These are phyloP conservation scores for Taiwanofungus camphoratus DNA, from an alignment of 1,284 basidiomycete genomes.

Conservation along the genomic window DNA sequence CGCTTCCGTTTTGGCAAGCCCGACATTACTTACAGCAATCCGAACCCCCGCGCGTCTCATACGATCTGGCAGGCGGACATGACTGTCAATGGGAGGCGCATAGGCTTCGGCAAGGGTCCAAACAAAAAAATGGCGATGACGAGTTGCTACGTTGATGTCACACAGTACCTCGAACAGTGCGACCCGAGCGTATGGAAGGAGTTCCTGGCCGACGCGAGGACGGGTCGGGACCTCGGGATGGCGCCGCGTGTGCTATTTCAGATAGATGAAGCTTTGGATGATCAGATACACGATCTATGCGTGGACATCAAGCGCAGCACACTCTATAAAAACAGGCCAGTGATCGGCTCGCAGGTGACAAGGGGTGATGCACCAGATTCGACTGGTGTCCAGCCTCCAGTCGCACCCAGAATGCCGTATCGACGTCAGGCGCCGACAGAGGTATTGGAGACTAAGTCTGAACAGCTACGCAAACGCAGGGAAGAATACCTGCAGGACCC, in stretches of 20 bases:
- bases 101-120: constrained; percentile 70
- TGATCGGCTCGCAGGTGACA: constrained; percentile 18
- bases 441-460: constrained; percentile 50
- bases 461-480: constrained; percentile 48
- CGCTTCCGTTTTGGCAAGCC: constrained; percentile 79
- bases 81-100: constrained; percentile 72
- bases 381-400: background rate
- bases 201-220: constrained; percentile 55
- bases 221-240: constrained; percentile 64
- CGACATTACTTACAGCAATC: constrained; percentile 56
- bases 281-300: constrained; percentile 72
- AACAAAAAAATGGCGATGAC: constrained; percentile 77
- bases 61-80: constrained; percentile 76
- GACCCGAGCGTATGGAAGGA: constrained; percentile 78
- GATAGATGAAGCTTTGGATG: constrained; percentile 66
- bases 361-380: constrained; percentile 14
- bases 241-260: constrained; percentile 71
- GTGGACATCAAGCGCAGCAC: constrained; percentile 55
- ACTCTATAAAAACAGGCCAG: constrained; percentile 45
- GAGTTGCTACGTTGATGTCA: constrained; percentile 84
- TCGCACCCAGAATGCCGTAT: constrained; percentile 12
- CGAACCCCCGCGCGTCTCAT: constrained; percentile 19
- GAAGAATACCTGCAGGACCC: constrained; percentile 64
- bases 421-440: constrained; percentile 26
- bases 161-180: constrained; percentile 79